These are phyloP conservation scores for Croton setiger DNA, from an alignment of 441 rosid genomes.

Conservation along the genomic window DNA sequence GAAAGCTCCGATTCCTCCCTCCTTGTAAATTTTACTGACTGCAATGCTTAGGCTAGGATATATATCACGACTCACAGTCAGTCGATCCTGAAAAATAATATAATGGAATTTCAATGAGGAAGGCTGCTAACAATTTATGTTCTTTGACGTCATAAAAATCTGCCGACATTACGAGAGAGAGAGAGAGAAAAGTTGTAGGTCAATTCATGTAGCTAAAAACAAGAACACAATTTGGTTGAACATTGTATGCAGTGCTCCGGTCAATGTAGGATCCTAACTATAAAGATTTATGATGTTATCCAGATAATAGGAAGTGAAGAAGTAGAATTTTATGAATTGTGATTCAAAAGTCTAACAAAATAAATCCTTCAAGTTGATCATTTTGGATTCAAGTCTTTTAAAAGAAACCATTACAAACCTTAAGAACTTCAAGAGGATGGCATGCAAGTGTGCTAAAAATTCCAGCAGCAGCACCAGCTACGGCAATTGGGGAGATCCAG, in stretches of 20 bases:
- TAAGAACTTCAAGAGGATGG: slow-evolving; percentile 97
- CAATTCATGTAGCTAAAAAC: neutral
- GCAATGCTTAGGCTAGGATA: slow-evolving; percentile 82
- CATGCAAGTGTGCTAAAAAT: slow-evolving; percentile 83
- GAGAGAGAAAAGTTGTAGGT: neutral
- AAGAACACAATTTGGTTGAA: neutral
- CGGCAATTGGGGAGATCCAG: slow-evolving; percentile 94
- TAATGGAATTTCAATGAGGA: slow-evolving; percentile 18
- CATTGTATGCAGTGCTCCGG: neutral
- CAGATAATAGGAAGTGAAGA: neutral
- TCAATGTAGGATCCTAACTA: neutral
- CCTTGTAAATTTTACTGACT: slow-evolving; percentile 64
- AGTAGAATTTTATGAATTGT: neutral
- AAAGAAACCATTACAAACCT: slow-evolving; percentile 39
- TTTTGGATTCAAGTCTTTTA: neutral
- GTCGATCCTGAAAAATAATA: slow-evolving; percentile 66
- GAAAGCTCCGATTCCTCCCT: slow-evolving; percentile 81
- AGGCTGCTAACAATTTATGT: neutral
- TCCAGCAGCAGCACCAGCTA: slow-evolving; percentile 98
- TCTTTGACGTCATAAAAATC: neutral
- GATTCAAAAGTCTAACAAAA: neutral
- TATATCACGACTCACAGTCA: slow-evolving; percentile 78
- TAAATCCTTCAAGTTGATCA: slow-evolving; percentile 2
- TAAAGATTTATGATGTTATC: neutral
- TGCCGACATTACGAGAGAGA: neutral